Evolutionary conservation across 2,329 filamentous ascomycete genomes (phyloP).

Genomic region (Sporothrix brunneoviolacea): DNA sequence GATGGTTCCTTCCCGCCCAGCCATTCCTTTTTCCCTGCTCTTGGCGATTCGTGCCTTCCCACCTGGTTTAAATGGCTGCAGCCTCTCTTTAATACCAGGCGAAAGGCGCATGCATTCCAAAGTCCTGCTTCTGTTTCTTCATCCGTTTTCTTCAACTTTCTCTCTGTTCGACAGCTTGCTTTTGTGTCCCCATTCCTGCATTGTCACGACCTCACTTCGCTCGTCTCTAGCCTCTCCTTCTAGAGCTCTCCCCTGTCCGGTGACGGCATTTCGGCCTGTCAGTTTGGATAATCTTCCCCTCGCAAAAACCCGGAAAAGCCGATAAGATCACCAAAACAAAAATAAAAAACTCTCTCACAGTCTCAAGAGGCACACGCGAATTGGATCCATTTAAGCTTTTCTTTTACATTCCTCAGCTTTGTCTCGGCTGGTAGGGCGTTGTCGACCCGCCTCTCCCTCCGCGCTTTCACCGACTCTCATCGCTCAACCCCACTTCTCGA

Average conservation of each 20-base stretch:
- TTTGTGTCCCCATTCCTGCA: background rate
- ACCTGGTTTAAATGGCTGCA: constrained; percentile 7
- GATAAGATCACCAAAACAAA: background rate
- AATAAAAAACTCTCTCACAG: background rate
- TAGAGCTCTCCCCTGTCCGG: background rate
- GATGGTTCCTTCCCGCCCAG: constrained; percentile 2
- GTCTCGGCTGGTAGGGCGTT: constrained; percentile 3
- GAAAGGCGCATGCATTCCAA: constrained; percentile 6
- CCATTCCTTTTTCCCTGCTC: constrained; percentile 7
- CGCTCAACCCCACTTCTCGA: constrained; percentile 7
- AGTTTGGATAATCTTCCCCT: background rate
- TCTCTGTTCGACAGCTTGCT: background rate
- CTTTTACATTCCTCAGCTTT: constrained; percentile 2
- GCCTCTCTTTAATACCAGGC: constrained; percentile 10
- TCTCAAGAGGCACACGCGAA: background rate
- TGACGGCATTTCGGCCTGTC: constrained; percentile 10
- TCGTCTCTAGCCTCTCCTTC: background rate
- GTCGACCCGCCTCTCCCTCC: background rate
- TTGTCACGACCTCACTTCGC: background rate
- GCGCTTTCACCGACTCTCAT: constrained; percentile 1
- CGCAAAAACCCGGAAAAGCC: background rate
- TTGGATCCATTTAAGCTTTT: constrained; percentile 6
- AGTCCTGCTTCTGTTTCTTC: background rate
- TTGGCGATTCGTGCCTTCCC: constrained; percentile 6
- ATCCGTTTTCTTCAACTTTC: background rate